A percentile compares a stretch with the other conserved stretches of the same genome.
These are phyloP conservation scores for Trichosporon sp. DNA, from an alignment of 1,284 basidiomycete species.

Conservation along the genomic window DNA sequence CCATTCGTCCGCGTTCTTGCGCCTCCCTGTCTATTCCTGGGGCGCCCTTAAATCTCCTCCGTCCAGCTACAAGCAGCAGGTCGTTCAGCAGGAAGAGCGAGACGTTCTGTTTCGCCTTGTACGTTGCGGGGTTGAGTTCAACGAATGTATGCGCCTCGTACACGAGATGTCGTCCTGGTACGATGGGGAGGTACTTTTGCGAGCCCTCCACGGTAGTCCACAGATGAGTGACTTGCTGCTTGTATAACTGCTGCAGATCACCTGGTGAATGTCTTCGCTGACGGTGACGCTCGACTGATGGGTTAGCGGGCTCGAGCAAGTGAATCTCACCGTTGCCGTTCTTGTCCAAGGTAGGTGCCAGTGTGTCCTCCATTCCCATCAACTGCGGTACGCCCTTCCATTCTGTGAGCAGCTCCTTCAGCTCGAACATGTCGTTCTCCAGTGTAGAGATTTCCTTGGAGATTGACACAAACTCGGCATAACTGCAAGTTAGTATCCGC, in stretches of 20 bases:
- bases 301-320: slow-evolving; percentile 6
- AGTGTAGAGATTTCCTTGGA: slow-evolving; percentile 95
- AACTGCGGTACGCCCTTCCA: slow-evolving; percentile 94
- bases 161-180: slow-evolving; percentile 84
- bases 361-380: slow-evolving; percentile 72
- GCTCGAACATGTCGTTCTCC: slow-evolving; percentile 96
- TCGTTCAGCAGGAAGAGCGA: slow-evolving; percentile 90
- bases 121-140: slow-evolving; percentile 89
- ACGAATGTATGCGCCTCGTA: slow-evolving; percentile 78
- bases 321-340: slow-evolving; percentile 35
- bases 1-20: slow-evolving; percentile 63
- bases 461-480: slow-evolving; percentile 91
- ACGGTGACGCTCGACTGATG: slow-evolving; percentile 55
- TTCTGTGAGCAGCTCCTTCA: slow-evolving; percentile 88
- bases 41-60: slow-evolving; percentile 40
- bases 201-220: slow-evolving; percentile 94
- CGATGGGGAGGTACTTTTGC: slow-evolving; percentile 86
- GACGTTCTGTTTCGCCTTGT: slow-evolving; percentile 82
- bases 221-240: slow-evolving; percentile 84
- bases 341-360: slow-evolving; percentile 45
- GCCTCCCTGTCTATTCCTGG: slow-evolving; percentile 30
- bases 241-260: slow-evolving; percentile 89
- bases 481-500: slow-evolving; percentile 54
- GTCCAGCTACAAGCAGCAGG: slow-evolving; percentile 77
- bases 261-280: slow-evolving; percentile 83